Base-by-base conservation (phyloP, 805 yeast genomes). In the Zygotorulaspora florentina region DNA sequence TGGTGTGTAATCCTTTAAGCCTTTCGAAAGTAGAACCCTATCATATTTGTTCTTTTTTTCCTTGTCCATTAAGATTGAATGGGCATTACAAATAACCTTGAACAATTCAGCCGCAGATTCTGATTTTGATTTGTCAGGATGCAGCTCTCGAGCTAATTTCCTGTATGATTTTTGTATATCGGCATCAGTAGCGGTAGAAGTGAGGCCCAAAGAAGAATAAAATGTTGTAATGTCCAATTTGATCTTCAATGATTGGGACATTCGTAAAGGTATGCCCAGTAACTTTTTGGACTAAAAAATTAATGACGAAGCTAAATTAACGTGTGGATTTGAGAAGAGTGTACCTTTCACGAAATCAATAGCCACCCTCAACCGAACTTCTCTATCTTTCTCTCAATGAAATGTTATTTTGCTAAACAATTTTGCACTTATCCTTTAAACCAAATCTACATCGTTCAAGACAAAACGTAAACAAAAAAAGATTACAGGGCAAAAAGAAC, bases 101-200 rank as follows among this genome's bases (percentile, higher is more conserved):
- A 64, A 64, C 38, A 58, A 34, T 28, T 63, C 69, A 12, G 58
- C 68, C 26, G 58, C 56, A 10, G 45, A 46, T n/a, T 63, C 64
- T 16, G 63, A 59, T 30, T 77, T 78, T 31, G 86, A 83, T 69
- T 87, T 87, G 61, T 87, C 96, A 0, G 96, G 96, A 62, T 87
- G 96, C 58, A 77, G 77, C 51, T 70, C 72, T 48, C 86, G 73
- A 3, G 95, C 95, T 54, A 80, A 74, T 57, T 78, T 80, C 56
- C 89, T 73, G 67, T 85, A 87, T 1, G 95, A 89, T 63, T 85
- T 86, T 62, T 85, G 85, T 59, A 87, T 79, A 33, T 63, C 65
- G 4, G 40, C 47, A 10, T 50, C 55, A 4, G 62, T 43, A 1
- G 67, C 67, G 28, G 47, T 45, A 10, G 57, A 42, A 0, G 52